phyloP scores from a whole-genome alignment of 1,284 basidiomycete genomes.

The Irpex sp. region DNA sequence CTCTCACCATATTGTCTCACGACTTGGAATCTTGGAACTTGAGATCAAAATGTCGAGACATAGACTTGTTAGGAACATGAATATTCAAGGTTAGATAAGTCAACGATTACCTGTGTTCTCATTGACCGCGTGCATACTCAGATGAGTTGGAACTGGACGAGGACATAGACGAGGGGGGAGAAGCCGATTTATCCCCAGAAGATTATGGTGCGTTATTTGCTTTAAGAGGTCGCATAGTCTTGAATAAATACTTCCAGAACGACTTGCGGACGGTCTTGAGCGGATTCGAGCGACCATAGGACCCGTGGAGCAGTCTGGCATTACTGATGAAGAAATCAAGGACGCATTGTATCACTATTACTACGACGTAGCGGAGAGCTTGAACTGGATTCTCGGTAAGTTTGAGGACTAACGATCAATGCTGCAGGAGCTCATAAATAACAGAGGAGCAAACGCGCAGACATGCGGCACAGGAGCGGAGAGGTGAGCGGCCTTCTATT shows the following conservation, averaged over 20 bases:
- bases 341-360: slow-evolving; percentile 87
- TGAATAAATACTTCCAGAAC: slow-evolving; percentile 42
- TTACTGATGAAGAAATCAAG: slow-evolving; percentile 75
- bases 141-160: slow-evolving; percentile 64
- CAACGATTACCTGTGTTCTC: neutral
- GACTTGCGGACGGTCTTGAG: slow-evolving; percentile 69
- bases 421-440: neutral
- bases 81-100: slow-evolving; percentile 67
- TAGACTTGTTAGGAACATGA: slow-evolving; percentile 85
- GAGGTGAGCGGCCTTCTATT: slow-evolving; percentile 63
- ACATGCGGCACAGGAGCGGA: slow-evolving; percentile 60
- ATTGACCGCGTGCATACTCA: slow-evolving; percentile 24
- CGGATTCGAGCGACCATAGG: slow-evolving; percentile 69
- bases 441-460: slow-evolving; percentile 61
- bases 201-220: slow-evolving; percentile 50
- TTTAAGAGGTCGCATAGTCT: neutral
- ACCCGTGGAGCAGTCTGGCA: slow-evolving; percentile 56
- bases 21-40: slow-evolving; percentile 12
- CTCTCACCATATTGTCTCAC: slow-evolving; percentile 6
- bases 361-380: slow-evolving; percentile 81
- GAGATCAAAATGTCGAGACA: slow-evolving; percentile 75
- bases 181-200: slow-evolving; percentile 67
- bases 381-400: slow-evolving; percentile 70
- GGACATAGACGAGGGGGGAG: slow-evolving; percentile 65
- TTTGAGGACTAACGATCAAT: slow-evolving; percentile 22